Evolutionary conservation across 1,284 basidiomycete species (phyloP), one percentile per base, ranked within the genome.

Genomic region (Puccinia novopanici): DNA sequence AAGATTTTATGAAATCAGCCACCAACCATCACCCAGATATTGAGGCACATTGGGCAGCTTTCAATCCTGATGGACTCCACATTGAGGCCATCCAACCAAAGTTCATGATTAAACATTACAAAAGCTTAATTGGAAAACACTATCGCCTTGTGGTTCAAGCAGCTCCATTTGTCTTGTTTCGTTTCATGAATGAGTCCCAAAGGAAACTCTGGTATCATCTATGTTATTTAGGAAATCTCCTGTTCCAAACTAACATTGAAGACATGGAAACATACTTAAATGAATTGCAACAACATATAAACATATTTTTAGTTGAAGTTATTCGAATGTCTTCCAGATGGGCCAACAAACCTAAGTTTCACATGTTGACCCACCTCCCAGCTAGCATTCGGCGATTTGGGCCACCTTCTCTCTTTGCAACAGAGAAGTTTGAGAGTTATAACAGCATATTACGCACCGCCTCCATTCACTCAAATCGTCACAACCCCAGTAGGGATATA

Each of bases 301-400:
- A 67, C 6, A 15, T 37, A 4, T 67, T 67, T 10, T n/a, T 67
- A 45, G 40, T 10, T 45, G 34, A 67, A 42, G 15, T 67, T 19
- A 9, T 22, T 4, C 40, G 42, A 24, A 67, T 67, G 40, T 22
- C 30, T 42, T 30, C 13, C 6, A 40, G 40, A 45, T 87, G 86
- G 87, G 86, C 87, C 76, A 87, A 87, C 77, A 87, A 88, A 78
- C 85, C 86, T 0, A 87, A 88, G 77, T 87, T 84, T 59, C 84
- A 85, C 61, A 73, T 84, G 10, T 10, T 85, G 3, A 59, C 81
- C 0, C 84, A 85, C 42, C 75, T 85, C 15, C 57, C 78, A 17
- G 57, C 75, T 2, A 83, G 84, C 30, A 79, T 85, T 15, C 3
- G 13, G 45, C 6, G 55, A 27, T 48, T 24, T 50, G 45, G 68